Evolutionary conservation across 2,329 filamentous ascomycete species (phyloP).

Genomic region (Ceratocystis destructans): DNA sequence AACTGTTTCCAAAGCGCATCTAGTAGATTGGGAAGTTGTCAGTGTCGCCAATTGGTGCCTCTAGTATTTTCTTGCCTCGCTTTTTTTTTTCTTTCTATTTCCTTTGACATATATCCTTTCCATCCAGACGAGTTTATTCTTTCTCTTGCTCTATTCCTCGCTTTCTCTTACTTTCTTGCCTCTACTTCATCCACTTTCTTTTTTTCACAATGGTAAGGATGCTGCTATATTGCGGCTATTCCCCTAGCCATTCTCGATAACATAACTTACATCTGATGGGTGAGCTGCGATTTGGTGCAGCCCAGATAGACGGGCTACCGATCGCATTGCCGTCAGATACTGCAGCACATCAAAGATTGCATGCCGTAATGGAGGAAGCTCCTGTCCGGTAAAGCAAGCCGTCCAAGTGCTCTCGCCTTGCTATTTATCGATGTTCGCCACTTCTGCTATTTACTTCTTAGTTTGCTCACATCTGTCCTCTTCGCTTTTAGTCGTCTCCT

Average conservation of each 20-base stretch:
- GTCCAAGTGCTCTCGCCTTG: background rate
- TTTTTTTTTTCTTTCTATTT: background rate
- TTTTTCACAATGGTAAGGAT: slow-evolving; percentile 9
- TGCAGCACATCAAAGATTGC: background rate
- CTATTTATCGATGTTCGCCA: background rate
- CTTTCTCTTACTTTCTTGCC: background rate
- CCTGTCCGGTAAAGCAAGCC: background rate
- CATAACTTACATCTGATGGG: background rate
- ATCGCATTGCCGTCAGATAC: background rate
- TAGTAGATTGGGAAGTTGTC: background rate
- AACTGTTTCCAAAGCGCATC: slow-evolving; percentile 7
- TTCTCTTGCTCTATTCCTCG: no score
- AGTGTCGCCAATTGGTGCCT: background rate
- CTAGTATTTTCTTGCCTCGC: background rate
- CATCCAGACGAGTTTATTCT: background rate
- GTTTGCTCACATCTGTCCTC: background rate
- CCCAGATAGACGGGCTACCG: background rate
- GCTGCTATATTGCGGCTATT: background rate
- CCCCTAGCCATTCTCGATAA: slow-evolving; percentile 11
- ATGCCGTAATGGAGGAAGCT: background rate
- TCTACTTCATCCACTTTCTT: background rate
- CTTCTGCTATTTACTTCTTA: background rate
- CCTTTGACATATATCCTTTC: background rate
- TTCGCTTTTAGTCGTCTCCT: slow-evolving; percentile 39
- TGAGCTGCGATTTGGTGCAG: background rate